These are phyloP conservation scores for Veloboletus limbatus DNA, from an alignment of 1,284 basidiomycete genomes.

Conservation along the genomic window DNA sequence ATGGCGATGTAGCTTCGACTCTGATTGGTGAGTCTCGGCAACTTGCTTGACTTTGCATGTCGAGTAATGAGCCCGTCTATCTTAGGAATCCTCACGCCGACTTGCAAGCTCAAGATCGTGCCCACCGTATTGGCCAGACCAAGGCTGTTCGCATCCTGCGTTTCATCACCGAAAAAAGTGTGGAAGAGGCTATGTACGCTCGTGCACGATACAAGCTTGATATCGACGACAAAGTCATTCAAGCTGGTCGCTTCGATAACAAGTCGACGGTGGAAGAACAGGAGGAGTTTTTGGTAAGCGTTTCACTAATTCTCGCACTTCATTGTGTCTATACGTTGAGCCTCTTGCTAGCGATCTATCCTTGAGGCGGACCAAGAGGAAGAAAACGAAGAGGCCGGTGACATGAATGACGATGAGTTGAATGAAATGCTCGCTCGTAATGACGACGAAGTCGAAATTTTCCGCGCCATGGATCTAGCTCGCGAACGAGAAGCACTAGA, in stretches of 20 bases:
- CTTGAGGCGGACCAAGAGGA: constrained; percentile 91
- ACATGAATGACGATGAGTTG: constrained; percentile 96
- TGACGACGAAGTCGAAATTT: constrained; percentile 78
- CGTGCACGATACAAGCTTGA: constrained; percentile 96
- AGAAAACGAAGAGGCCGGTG: constrained; percentile 89
- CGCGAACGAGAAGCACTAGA: constrained; percentile 72
- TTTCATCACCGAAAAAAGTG: constrained; percentile 97
- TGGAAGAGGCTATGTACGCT: constrained; percentile 96
- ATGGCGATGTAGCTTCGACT: constrained; percentile 68
- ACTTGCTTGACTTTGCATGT: background rate
- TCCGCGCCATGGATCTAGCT: constrained; percentile 83
- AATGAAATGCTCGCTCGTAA: constrained; percentile 90
- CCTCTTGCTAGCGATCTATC: constrained; percentile 62
- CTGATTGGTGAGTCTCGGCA: constrained; percentile 60
- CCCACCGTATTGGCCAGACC: constrained; percentile 99
- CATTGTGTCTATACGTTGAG: constrained; percentile 4
- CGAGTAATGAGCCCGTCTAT: background rate
- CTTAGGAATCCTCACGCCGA: constrained; percentile 94
- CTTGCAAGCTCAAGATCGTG: constrained; percentile 98
- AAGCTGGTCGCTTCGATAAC: constrained; percentile 99
- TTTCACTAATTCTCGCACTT: constrained; percentile 4
- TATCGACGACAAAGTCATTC: constrained; percentile 99
- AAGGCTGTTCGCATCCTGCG: constrained; percentile 96
- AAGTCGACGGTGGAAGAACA: constrained; percentile 98
- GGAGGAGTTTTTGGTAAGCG: constrained; percentile 85